These are phyloP conservation scores for Glutinoglossum americanum DNA, from an alignment of 495 filamentous ascomycete genomes.

Conservation along the genomic window DNA sequence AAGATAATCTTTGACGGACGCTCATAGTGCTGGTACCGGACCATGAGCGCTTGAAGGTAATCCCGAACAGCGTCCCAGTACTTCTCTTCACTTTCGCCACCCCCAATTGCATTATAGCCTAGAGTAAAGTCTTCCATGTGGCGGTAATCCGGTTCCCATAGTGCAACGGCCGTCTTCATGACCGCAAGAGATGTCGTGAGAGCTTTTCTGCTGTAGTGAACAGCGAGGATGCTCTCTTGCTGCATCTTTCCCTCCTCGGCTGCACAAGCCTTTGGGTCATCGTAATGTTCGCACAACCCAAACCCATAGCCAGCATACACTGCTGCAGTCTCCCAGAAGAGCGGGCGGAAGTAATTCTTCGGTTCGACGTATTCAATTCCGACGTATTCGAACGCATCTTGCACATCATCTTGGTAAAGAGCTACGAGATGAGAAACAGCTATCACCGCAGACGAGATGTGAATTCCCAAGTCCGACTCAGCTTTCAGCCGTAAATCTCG, in stretches of 20 bases:
- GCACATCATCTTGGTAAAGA: conserved; percentile 8
- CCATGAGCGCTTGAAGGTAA: conserved; percentile 1
- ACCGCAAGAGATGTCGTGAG: neutral
- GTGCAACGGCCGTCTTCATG: neutral
- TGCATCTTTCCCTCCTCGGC: conserved; percentile 2
- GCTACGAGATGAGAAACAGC: conserved; percentile 5
- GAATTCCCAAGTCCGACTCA: neutral
- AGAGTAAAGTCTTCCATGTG: neutral
- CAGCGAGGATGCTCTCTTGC: conserved; percentile 4
- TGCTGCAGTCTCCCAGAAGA: conserved; percentile 6
- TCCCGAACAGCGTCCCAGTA: conserved; percentile 6
- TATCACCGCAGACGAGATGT: neutral
- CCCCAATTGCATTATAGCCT: neutral
- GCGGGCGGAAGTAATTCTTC: neutral
- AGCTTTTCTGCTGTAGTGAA: neutral
- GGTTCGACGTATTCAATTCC: conserved; percentile 3
- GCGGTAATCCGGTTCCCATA: neutral
- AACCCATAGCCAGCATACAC: conserved; percentile 9
- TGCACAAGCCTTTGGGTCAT: neutral
- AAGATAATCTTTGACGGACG: conserved; percentile 5
- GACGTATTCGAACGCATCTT: conserved; percentile 7
- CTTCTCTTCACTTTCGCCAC: neutral
- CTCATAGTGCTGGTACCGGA: neutral
- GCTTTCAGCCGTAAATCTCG: neutral
- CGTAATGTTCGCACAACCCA: conserved; percentile 8